Evolutionary conservation across 257 asterid genomes (phyloP), one percentile per base, ranked within the genome.

Genomic region (Scutellaria barbata): DNA sequence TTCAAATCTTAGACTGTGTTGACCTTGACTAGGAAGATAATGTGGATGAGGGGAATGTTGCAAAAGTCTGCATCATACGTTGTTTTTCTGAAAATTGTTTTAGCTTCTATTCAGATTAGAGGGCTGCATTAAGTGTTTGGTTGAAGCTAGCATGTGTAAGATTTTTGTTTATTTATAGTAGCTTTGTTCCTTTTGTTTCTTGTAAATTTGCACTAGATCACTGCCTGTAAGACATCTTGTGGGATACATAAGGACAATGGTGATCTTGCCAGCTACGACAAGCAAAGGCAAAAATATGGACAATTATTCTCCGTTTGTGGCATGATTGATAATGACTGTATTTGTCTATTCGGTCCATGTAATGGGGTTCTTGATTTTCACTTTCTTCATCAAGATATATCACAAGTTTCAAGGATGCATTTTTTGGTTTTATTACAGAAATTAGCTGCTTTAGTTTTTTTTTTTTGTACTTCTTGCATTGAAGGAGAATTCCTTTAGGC

Each of bases 301-400:
- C 30, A 46, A 37, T 48, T 6, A 13, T 52, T n/a, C 42, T 43
- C 10, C 53, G 17, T 51, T 60, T 45, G 35, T 52, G 30, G 13
- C 54, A 22, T 42, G 67, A 7, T 41, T 10, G 6, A 13, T 33
- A 56, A 16, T 25, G 48, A 18, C 42, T 46, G 47, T 8, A 45
- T 42, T 58, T 12, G 10, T 6, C 37, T 50, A 22, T 22, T 30
- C 3, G 35, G 35, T 30, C 35, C 35, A 22, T n/a, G 2, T 22
- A 1, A 22, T 22, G 25, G 2, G 4, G 35, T 2, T 4, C 35
- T 30, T 30, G 35, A 30, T 4, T 30, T 51, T 45, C 35, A 68
- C 46, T 46, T 75, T 35, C 46, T 68, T 50, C 30, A 14, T 45
- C 46, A 61, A 68, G 42, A 75, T 61, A 8, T 50, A 42, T 30